Evolutionary conservation across 495 filamentous ascomycete genomes (phyloP), one percentile per base, ranked within the genome.

Genomic region (Hamigera avellanea): DNA sequence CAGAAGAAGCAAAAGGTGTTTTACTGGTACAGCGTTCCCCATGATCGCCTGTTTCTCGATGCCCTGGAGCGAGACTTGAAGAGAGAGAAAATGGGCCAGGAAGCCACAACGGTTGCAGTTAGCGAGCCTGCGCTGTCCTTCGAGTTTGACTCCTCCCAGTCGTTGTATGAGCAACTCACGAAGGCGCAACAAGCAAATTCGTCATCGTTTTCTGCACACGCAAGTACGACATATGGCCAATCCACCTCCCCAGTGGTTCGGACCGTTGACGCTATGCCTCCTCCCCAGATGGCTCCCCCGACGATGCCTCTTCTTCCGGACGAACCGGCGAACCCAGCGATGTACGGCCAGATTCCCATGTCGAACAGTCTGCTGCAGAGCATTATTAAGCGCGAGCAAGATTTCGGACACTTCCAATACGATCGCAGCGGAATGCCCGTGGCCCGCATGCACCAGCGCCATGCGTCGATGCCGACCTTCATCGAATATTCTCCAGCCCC

Each of bases 1-100:
- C 91, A 98, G 62, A 98, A 98, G 76, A 98, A 98, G 73, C 91
- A 98, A 54, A 98, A 98, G 69, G 91, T 98, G 46, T 98, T 98
- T 50, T 98, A 95, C 64, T 98, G 91, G 91, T 98, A 98, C 61
- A 95, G 88, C 64, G 91, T 98, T 36, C 91, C 91, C 6, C 91
- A 98, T 58, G 91, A 98, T 65, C 77, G 91, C 23, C 77, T 98
- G 26, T 98, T 98, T 63, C 78, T 96, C 37, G 91, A 98, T 69
- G 91, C 91, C 30, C 69, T 98, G 56, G 91, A 98, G 67, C 80
- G 91, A 39, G 91, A 98, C 54, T 60, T 98, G 56, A 98, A 98
- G 76, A 75, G 91, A 50, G 91, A 98, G 66, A 98, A 98, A 73
- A 95, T 95, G 88, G 79, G 81, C 43, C 91, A 98, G 65, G 91